Conservation (phyloP, 805 yeast species). For the Naumovozyma baii region DNA sequence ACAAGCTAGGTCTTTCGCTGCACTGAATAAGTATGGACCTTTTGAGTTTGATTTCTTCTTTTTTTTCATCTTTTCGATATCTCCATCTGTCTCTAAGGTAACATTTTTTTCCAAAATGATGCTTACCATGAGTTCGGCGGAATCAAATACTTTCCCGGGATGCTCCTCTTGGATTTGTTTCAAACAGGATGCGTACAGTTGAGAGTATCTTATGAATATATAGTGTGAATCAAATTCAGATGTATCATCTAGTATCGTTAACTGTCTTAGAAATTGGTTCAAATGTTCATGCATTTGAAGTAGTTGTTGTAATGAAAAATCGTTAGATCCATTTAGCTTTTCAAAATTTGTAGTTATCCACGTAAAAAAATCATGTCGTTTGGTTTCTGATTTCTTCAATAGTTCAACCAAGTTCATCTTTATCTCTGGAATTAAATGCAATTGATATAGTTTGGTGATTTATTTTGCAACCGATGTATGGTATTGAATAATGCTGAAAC, state of each 20-base stretch:
- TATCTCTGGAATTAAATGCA: neutral
- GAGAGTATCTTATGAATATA: slow-evolving; percentile 14
- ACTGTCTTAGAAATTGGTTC: slow-evolving; percentile 7
- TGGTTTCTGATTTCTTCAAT: slow-evolving; percentile 6
- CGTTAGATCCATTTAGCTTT: slow-evolving; percentile 3
- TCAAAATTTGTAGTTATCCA: slow-evolving; percentile 17
- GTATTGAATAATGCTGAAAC: too few species aligned
- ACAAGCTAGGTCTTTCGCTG: slow-evolving; percentile 25
- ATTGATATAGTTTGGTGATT: too few species aligned
- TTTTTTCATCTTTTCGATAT: slow-evolving; percentile 9
- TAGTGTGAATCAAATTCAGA: slow-evolving; percentile 16
- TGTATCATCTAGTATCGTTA: slow-evolving; percentile 6
- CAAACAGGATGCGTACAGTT: slow-evolving; percentile 14
- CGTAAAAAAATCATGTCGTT: slow-evolving; percentile 18
- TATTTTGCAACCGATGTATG: too few species aligned
- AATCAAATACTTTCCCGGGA: slow-evolving; percentile 23
- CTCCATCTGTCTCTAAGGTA: slow-evolving; percentile 4
- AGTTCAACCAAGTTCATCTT: neutral
- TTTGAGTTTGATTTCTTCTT: slow-evolving; percentile 19
- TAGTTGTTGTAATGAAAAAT: neutral
- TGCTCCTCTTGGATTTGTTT: slow-evolving; percentile 6
- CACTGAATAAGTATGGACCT: slow-evolving; percentile 14
- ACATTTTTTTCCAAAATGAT: slow-evolving; percentile 25
- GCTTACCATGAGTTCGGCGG: slow-evolving; percentile 19
- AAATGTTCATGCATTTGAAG: slow-evolving; percentile 5